These are phyloP conservation scores for Exophiala oligosperma DNA, from an alignment of 2,329 filamentous ascomycete genomes.

Conservation along the genomic window DNA sequence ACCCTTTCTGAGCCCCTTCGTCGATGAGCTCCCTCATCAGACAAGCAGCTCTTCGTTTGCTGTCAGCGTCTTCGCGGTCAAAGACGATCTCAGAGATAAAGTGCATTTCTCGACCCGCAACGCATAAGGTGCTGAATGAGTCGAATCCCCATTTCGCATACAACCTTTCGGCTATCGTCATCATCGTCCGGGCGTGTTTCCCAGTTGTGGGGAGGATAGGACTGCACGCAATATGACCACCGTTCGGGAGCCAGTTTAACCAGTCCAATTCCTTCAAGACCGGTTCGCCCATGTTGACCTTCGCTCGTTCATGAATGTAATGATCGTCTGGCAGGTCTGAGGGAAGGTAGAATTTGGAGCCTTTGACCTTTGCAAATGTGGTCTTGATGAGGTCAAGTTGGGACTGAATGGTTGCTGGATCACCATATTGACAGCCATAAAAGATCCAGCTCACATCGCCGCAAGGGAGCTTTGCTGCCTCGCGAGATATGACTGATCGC, in stretches of 20 bases:
- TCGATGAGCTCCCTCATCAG: constrained; percentile 38
- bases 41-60: constrained; percentile 39
- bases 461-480: constrained; percentile 2
- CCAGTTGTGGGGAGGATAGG: constrained; percentile 54
- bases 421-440: constrained; percentile 48
- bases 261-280: constrained; percentile 40
- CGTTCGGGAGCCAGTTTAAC: constrained; percentile 55
- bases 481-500: not conserved
- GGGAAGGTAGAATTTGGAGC: constrained; percentile 45
- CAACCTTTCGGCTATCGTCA: constrained; percentile 47
- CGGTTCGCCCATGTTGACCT: constrained; percentile 29
- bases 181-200: constrained; percentile 47
- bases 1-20: constrained; percentile 42
- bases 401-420: constrained; percentile 1
- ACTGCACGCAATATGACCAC: constrained; percentile 53
- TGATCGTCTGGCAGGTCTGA: constrained; percentile 38
- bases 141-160: constrained; percentile 51
- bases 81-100: constrained; percentile 59
- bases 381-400: constrained; percentile 39
- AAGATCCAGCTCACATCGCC: constrained; percentile 45
- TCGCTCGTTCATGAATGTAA: constrained; percentile 32
- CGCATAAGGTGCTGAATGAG: constrained; percentile 52
- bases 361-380: constrained; percentile 44
- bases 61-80: constrained; percentile 45
- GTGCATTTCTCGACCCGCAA: constrained; percentile 56